These are phyloP conservation scores for Wickerhamomyces chaumierensis DNA, from an alignment of 805 yeast species.

Conservation along the genomic window DNA sequence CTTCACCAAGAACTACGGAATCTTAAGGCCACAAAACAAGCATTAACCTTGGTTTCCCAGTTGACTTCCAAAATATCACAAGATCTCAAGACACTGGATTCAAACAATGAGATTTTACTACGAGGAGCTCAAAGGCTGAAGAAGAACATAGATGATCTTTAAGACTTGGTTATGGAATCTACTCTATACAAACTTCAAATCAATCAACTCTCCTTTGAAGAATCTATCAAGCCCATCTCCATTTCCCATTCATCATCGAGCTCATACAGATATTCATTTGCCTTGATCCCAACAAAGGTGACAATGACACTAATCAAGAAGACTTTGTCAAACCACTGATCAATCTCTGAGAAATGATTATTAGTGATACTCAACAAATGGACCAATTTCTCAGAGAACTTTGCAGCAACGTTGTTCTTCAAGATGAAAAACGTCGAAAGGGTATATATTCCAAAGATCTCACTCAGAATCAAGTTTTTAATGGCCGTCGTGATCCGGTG, in stretches of 20 bases:
- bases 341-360: constrained; percentile 17
- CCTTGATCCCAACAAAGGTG: constrained; percentile 15
- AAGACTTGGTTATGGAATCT: background rate
- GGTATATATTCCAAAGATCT: constrained; percentile 27
- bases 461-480: constrained; percentile 27
- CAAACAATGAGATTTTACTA: constrained; percentile 1
- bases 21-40: constrained; percentile 7
- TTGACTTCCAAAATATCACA: constrained; percentile 2
- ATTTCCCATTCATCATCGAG: constrained; percentile 13
- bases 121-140: background rate
- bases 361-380: constrained; percentile 18
- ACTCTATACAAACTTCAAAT: too few species aligned
- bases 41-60: constrained; percentile 2
- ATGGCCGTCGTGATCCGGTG: constrained; percentile 17
- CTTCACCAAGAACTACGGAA: background rate
- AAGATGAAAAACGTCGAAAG: constrained; percentile 28
- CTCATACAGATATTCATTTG: constrained; percentile 14
- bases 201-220: background rate
- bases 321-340: constrained; percentile 30
- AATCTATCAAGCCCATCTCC: constrained; percentile 6
- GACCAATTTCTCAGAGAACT: constrained; percentile 21
- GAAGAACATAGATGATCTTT: constrained; percentile 1
- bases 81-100: constrained; percentile 3
- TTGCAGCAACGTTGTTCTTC: constrained; percentile 26
- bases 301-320: constrained; percentile 22